Percentiles rank a stretch among this genome's conserved stretches.
phyloP scores from a whole-genome alignment of 345 rosid genomes.

The Moricandia arvensis region DNA sequence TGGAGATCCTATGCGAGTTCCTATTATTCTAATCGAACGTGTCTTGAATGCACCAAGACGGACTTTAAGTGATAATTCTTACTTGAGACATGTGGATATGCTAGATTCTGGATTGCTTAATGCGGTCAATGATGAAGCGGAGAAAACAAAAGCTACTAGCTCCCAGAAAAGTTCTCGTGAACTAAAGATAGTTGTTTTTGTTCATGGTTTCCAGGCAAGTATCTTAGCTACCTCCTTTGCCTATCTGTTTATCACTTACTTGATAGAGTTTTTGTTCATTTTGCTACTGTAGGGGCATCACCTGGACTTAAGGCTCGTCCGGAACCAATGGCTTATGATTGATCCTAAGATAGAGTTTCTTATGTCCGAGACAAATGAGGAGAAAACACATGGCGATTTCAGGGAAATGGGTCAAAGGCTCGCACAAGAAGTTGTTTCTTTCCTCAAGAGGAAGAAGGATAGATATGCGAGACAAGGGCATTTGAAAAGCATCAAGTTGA shows the following conservation, averaged over 20 bases:
- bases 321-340: slow-evolving; percentile 98
- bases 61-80: slow-evolving; percentile 71
- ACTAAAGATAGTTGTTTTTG: slow-evolving; percentile 76
- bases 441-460: slow-evolving; percentile 72
- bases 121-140: slow-evolving; percentile 38
- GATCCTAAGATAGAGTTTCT: slow-evolving; percentile 87
- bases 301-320: slow-evolving; percentile 85
- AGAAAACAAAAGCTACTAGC: slow-evolving; percentile 31
- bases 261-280: not conserved
- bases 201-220: slow-evolving; percentile 97
- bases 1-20: slow-evolving; percentile 78
- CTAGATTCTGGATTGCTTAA: slow-evolving; percentile 39
- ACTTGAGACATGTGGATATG: slow-evolving; percentile 62
- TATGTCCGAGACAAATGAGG: slow-evolving; percentile 92
- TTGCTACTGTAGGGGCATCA: slow-evolving; percentile 73
- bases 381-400: slow-evolving; percentile 87
- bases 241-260: not conserved
- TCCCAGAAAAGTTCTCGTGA: slow-evolving; percentile 47
- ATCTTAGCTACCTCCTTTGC: not conserved
- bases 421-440: slow-evolving; percentile 81
- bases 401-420: slow-evolving; percentile 93
- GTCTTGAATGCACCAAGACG: slow-evolving; percentile 86
- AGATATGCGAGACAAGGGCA: slow-evolving; percentile 60
- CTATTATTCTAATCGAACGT: slow-evolving; percentile 77
- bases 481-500: slow-evolving; percentile 68